These are phyloP conservation scores for Exophiala spinifera DNA, from an alignment of 2,329 filamentous ascomycete species.

Conservation along the genomic window DNA sequence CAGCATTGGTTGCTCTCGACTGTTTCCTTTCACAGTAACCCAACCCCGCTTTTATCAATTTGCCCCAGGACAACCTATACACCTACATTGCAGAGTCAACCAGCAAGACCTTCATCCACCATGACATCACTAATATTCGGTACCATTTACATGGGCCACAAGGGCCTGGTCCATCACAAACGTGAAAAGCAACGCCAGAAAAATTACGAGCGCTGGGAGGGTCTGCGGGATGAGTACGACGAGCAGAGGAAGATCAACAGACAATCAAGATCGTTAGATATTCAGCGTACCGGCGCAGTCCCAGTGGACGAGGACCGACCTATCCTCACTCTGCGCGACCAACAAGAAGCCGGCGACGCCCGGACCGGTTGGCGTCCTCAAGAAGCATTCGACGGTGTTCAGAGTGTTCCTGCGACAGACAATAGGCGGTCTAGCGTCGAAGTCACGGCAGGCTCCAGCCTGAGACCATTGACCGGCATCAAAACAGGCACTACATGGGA, in stretches of 20 bases:
- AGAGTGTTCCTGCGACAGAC: background rate
- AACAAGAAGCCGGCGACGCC: constrained; percentile 29
- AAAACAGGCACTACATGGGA: constrained; percentile 28
- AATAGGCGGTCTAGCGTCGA: constrained; percentile 21
- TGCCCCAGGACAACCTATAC: background rate
- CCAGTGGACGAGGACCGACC: constrained; percentile 16
- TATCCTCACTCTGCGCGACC: constrained; percentile 26
- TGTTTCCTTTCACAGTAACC: background rate
- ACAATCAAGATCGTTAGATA: constrained; percentile 25
- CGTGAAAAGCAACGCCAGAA: constrained; percentile 28
- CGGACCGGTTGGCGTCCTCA: constrained; percentile 28
- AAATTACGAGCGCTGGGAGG: constrained; percentile 30
- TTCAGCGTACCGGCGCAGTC: constrained; percentile 24
- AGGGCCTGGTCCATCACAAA: constrained; percentile 20
- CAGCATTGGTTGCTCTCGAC: background rate
- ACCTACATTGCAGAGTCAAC: background rate
- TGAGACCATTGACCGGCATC: constrained; percentile 15
- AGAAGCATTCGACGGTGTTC: constrained; percentile 18
- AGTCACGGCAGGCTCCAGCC: constrained; percentile 14
- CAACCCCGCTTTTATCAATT: constrained; percentile 10
- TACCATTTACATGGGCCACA: constrained; percentile 26
- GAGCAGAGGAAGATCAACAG: constrained; percentile 24
- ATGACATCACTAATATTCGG: constrained; percentile 31
- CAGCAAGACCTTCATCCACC: background rate
- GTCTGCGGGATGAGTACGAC: constrained; percentile 29